These are phyloP conservation scores for Sequoiadendron giganteum DNA, from an alignment of 75 land plant species.

Conservation along the genomic window DNA sequence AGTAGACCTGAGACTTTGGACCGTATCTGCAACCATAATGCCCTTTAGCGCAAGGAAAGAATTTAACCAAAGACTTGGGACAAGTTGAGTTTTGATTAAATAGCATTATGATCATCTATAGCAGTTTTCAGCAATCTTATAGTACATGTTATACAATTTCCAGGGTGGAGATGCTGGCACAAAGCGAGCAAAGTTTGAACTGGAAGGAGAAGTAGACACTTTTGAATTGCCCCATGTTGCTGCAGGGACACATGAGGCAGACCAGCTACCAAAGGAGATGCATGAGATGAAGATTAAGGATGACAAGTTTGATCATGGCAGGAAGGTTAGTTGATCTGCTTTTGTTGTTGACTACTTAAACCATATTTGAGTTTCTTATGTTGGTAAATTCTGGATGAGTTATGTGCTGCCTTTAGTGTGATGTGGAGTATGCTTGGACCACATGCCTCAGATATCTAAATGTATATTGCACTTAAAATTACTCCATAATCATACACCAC, in stretches of 20 bases:
- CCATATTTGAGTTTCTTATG: background rate
- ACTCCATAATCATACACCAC: background rate
- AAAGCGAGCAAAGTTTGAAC: constrained; percentile 67
- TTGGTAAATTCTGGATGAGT: background rate
- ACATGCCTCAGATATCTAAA: background rate
- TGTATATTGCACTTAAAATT: background rate
- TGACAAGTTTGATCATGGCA: constrained; percentile 30
- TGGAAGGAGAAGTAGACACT: constrained; percentile 32
- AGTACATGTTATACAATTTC: background rate
- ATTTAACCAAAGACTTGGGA: background rate
- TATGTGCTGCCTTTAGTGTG: background rate
- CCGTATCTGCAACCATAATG: background rate
- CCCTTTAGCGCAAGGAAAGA: background rate
- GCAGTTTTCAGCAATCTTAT: background rate
- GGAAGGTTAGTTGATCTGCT: background rate
- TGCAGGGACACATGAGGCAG: constrained; percentile 23
- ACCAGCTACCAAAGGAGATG: constrained; percentile 71
- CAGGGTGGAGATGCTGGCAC: constrained; percentile 60
- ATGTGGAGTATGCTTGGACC: background rate
- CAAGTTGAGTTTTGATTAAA: background rate
- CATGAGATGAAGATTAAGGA: constrained; percentile 68
- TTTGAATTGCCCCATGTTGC: constrained; percentile 3
- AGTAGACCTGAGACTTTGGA: background rate
- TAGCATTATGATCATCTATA: background rate
- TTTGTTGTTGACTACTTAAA: background rate